Evolutionary conservation across 2,329 filamentous ascomycete species (phyloP), one percentile per base, ranked within the genome.

Genomic region (Microdochium bolleyi): DNA sequence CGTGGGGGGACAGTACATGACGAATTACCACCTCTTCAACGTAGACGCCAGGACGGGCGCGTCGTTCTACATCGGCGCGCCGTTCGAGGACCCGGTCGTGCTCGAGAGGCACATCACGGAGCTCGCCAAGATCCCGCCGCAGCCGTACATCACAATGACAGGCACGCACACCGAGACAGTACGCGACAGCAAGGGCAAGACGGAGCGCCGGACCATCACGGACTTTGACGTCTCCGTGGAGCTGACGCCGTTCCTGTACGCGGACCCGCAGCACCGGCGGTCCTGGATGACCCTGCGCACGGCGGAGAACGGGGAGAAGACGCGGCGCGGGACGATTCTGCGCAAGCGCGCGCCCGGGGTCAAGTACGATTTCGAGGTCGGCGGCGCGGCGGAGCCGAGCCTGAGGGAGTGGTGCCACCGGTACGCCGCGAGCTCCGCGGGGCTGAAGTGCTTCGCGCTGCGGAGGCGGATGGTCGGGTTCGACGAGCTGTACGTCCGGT

Each of bases 361-460:
- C 25, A 69, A 65, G 51, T 70, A 73, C 54, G 70, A 70, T 54
- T 66, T 78, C 52, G 74, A 79, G 58, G 64, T 76, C 11, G 72
- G 73, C 11, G 56, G 59, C 24, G 54, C 57, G 10, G 59, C 59
- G 54, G 70, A 67, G 62, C 75, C 61, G 34, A 68, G 60, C 21
- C 65, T 83, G 11, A 65, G 64, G 22, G 78, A 84, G 54, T 91
- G 87, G 87, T 89, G 85, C 60, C 79, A 85, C 54, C 76, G 78
- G 38, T 92, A 82, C 68, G 84, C 81, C 60, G 77, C 77, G 2
- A 82, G 77, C 57, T 70, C 73, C 22, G 73, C 80, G 1, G 71
- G 71, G 9, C 71, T 89, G 32, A 85, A 85, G 62, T 73, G 67
- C 48, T 82, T 86, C 57, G 62, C 67, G 1, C 67, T 85, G 21